phyloP scores from a whole-genome alignment of 2,329 filamentous ascomycete genomes.

The Falciphora oryzae region DNA sequence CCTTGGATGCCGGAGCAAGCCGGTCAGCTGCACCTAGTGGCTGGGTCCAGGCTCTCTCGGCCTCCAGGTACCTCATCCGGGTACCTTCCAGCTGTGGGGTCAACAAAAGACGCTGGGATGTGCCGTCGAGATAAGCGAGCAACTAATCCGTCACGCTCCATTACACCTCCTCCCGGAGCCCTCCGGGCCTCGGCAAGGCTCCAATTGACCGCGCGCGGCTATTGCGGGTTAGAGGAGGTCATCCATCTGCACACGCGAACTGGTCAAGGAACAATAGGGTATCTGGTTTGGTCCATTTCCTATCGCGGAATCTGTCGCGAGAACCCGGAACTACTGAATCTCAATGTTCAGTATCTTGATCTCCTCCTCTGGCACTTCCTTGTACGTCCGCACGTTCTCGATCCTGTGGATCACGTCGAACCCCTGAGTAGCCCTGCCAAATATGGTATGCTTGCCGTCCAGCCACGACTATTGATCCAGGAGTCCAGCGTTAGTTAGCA shows the following conservation, averaged over 20 bases:
- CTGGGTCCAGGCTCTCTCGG: background rate
- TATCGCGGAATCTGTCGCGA: no score
- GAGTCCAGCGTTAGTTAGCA: background rate
- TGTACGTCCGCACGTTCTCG: slow-evolving; percentile 79
- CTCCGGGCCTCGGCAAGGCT: background rate
- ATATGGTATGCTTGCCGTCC: slow-evolving; percentile 94
- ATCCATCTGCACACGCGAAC: background rate
- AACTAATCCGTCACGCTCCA: background rate
- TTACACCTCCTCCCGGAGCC: background rate
- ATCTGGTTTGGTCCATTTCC: no score
- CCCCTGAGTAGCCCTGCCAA: slow-evolving; percentile 83
- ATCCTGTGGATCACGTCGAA: slow-evolving; percentile 95
- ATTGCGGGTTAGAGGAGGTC: no score
- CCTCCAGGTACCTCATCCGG: background rate
- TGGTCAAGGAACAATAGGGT: no score
- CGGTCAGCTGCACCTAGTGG: background rate
- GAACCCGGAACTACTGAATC: slow-evolving; percentile 33
- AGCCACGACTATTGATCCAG: slow-evolving; percentile 64
- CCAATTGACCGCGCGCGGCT: background rate
- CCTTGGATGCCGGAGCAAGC: background rate
- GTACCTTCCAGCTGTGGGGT: background rate
- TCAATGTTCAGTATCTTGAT: slow-evolving; percentile 95
- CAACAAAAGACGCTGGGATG: no score
- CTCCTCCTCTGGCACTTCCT: slow-evolving; percentile 93
- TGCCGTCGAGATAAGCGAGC: no score